Conservation (phyloP, 2,329 filamentous ascomycete species). For the Aspergillus sergii region DNA sequence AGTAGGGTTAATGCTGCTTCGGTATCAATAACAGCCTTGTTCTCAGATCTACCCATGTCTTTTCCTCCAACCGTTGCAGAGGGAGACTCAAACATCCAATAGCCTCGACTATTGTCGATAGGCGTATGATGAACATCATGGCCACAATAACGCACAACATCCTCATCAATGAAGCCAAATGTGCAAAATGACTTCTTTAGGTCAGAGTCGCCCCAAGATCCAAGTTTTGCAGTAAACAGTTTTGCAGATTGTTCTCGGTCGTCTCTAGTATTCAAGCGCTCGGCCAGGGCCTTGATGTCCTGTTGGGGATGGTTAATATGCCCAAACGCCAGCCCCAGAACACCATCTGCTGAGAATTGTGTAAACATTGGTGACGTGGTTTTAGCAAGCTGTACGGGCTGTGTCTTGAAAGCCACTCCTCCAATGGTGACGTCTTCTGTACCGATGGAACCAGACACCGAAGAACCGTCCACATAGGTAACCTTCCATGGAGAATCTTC, state of each 20-base stretch:
- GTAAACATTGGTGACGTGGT: slow-evolving; percentile 61
- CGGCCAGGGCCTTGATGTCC: slow-evolving; percentile 63
- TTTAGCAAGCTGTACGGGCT: slow-evolving; percentile 67
- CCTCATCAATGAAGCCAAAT: slow-evolving; percentile 70
- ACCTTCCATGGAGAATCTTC: slow-evolving; percentile 63
- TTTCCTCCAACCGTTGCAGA: slow-evolving; percentile 62
- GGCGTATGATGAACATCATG: slow-evolving; percentile 61
- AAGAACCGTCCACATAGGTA: slow-evolving; percentile 68
- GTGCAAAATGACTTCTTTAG: slow-evolving; percentile 66
- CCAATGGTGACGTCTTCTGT: slow-evolving; percentile 65
- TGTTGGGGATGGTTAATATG: slow-evolving; percentile 65
- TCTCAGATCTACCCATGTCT: slow-evolving; percentile 53
- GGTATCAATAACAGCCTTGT: slow-evolving; percentile 71
- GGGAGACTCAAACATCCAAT: slow-evolving; percentile 67
- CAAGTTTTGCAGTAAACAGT: slow-evolving; percentile 68
- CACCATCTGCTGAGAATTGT: slow-evolving; percentile 61
- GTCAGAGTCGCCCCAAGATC: slow-evolving; percentile 56
- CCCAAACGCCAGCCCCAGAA: slow-evolving; percentile 68
- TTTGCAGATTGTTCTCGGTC: slow-evolving; percentile 57
- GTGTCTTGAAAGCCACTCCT: slow-evolving; percentile 61
- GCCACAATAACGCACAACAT: slow-evolving; percentile 58
- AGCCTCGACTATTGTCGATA: slow-evolving; percentile 66
- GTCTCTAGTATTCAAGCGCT: slow-evolving; percentile 66
- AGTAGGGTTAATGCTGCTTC: slow-evolving; percentile 70
- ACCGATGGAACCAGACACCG: slow-evolving; percentile 65